phyloP scores from a whole-genome alignment of 805 yeast genomes.

The Ogataea nitratoaversa region DNA sequence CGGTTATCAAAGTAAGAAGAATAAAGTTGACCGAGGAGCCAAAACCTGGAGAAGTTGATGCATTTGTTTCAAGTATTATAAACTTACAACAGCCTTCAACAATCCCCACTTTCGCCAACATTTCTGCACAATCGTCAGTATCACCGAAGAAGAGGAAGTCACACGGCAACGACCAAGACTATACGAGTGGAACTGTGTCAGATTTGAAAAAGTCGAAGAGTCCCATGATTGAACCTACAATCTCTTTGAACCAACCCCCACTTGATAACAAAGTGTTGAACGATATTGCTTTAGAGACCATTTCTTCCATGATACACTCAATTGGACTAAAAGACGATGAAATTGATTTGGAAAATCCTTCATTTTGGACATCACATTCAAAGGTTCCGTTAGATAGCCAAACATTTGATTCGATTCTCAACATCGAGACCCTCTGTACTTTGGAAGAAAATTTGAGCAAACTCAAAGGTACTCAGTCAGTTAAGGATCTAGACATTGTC shows the following conservation, averaged over 20 bases:
- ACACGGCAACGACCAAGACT: no score
- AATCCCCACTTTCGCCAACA: no score
- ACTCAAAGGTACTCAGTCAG: constrained; percentile 14
- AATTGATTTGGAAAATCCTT: constrained; percentile 6
- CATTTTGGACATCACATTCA: constrained; percentile 6
- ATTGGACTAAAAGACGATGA: constrained; percentile 27
- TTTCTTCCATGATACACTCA: constrained; percentile 6
- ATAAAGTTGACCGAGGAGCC: constrained; percentile 16
- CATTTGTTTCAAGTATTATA: constrained; percentile 2
- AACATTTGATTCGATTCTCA: constrained; percentile 21
- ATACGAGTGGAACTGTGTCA: no score
- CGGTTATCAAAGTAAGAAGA: constrained; percentile 26
- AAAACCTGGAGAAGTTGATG: constrained; percentile 3
- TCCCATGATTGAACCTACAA: neutral
- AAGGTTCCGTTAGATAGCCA: constrained; percentile 17
- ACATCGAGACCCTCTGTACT: constrained; percentile 13
- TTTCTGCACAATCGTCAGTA: no score
- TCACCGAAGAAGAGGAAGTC: no score
- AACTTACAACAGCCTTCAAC: neutral
- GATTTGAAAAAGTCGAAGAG: neutral
- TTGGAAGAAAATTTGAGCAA: constrained; percentile 23
- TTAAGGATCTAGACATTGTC: constrained; percentile 19
- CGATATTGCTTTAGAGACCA: neutral
- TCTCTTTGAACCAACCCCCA: neutral
- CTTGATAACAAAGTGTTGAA: neutral